Conservation (phyloP, 2,329 filamentous ascomycete species). For the Mollisia scopiformis region DNA sequence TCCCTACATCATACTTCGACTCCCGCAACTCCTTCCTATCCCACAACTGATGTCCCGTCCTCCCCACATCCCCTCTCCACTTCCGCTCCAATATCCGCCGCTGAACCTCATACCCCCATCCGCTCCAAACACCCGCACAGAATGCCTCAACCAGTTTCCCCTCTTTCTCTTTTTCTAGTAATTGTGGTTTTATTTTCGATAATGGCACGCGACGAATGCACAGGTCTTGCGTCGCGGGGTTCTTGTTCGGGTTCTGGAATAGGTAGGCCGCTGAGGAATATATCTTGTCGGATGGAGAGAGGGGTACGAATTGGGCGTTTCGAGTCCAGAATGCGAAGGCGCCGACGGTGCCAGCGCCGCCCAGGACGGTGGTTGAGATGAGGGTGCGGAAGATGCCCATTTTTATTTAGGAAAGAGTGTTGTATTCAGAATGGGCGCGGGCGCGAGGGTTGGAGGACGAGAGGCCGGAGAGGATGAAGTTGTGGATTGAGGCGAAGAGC, state of each 20-base stretch:
- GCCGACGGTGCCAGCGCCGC: slow-evolving; percentile 22
- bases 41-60: slow-evolving; percentile 66
- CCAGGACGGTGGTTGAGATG: slow-evolving; percentile 24
- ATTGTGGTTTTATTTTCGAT: slow-evolving; percentile 63
- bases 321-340: slow-evolving; percentile 27
- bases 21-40: slow-evolving; percentile 53
- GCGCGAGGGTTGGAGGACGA: not conserved
- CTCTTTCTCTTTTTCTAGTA: slow-evolving; percentile 71
- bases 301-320: slow-evolving; percentile 48
- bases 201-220: slow-evolving; percentile 66
- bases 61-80: slow-evolving; percentile 52
- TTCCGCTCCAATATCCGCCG: slow-evolving; percentile 61
- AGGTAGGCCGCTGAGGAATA: slow-evolving; percentile 60
- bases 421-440: not conserved
- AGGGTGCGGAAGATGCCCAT: slow-evolving; percentile 27
- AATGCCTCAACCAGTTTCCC: slow-evolving; percentile 52
- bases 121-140: slow-evolving; percentile 34
- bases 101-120: slow-evolving; percentile 55
- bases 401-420: not conserved
- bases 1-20: slow-evolving; percentile 64
- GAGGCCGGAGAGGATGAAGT: not conserved
- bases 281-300: slow-evolving; percentile 61
- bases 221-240: slow-evolving; percentile 66
- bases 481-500: not conserved
- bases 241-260: slow-evolving; percentile 63